These are phyloP conservation scores for Colletotrichum graminicola DNA, from an alignment of 2,329 filamentous ascomycete genomes.

Conservation along the genomic window DNA sequence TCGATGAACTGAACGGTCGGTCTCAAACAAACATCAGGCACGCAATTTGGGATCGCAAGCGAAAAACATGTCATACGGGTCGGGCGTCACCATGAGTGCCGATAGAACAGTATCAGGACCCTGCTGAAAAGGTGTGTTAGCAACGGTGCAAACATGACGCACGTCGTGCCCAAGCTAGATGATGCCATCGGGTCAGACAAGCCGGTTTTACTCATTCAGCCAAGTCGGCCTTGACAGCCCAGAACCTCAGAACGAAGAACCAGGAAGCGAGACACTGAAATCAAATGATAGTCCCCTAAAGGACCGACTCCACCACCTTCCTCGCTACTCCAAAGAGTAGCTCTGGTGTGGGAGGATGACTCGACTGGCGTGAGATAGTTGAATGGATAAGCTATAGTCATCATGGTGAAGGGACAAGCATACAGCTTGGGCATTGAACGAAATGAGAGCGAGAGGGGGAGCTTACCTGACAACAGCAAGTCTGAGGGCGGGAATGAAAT, in stretches of 20 bases:
- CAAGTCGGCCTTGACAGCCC: conserved; percentile 65
- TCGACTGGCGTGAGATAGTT: conserved; percentile 76
- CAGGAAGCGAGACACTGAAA: conserved; percentile 63
- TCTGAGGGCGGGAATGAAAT: not conserved
- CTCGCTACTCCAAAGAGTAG: conserved; percentile 61
- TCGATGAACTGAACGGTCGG: not conserved
- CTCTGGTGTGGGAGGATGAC: conserved; percentile 81
- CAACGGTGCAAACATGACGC: not conserved
- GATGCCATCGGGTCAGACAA: conserved; percentile 63
- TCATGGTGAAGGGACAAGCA: conserved; percentile 54
- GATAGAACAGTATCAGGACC: not conserved
- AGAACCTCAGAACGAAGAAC: conserved; percentile 55
- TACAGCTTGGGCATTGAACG: conserved; percentile 13
- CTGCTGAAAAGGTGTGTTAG: conserved; percentile 5
- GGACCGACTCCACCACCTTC: conserved; percentile 82
- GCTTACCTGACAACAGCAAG: not conserved
- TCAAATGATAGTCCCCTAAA: conserved; percentile 64
- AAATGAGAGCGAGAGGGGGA: not conserved
- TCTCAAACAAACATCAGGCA: not conserved
- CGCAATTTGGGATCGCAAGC: not conserved
- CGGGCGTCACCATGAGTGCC: no score
- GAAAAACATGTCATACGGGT: no score
- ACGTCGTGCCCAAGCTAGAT: not conserved
- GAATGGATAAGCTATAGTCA: conserved; percentile 83
- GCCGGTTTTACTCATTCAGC: conserved; percentile 77